Conservation (phyloP, 306 rosid genomes). For the Lotus japonicus region DNA sequence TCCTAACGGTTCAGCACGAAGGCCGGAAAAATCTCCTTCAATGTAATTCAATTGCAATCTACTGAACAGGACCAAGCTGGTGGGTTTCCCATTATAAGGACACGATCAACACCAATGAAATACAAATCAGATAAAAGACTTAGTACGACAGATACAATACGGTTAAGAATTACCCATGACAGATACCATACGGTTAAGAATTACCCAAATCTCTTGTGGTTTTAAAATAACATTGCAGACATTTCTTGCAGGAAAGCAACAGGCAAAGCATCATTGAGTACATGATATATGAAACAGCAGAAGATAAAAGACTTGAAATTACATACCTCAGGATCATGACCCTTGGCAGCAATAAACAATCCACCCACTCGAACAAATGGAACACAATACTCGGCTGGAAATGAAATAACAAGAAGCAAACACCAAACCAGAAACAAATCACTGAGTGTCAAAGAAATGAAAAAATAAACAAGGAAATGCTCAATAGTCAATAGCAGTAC, state of each 20-base stretch:
- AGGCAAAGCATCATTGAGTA: neutral
- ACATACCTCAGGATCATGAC: constrained; percentile 76
- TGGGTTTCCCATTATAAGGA: no score
- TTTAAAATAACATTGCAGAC: no score
- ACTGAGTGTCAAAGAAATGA: neutral
- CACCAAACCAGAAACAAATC: constrained; percentile 3
- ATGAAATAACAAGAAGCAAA: constrained; percentile 23
- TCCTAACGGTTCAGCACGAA: no score
- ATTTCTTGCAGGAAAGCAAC: neutral
- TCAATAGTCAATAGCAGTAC: constrained; percentile 41
- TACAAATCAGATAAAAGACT: no score
- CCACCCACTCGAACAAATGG: constrained; percentile 91
- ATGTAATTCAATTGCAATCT: no score
- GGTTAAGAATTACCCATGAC: no score
- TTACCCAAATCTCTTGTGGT: no score
- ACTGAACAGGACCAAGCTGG: no score
- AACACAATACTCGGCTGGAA: constrained; percentile 87
- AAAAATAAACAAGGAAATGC: neutral
- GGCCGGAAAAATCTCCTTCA: no score
- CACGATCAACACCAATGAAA: no score
- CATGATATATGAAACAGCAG: neutral
- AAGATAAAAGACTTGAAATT: constrained; percentile 10
- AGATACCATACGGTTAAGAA: no score
- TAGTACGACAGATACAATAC: no score
- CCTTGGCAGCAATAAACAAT: constrained; percentile 80